Evolutionary conservation across 106 monocot genomes (phyloP).

Genomic region (Posidonia australis): DNA sequence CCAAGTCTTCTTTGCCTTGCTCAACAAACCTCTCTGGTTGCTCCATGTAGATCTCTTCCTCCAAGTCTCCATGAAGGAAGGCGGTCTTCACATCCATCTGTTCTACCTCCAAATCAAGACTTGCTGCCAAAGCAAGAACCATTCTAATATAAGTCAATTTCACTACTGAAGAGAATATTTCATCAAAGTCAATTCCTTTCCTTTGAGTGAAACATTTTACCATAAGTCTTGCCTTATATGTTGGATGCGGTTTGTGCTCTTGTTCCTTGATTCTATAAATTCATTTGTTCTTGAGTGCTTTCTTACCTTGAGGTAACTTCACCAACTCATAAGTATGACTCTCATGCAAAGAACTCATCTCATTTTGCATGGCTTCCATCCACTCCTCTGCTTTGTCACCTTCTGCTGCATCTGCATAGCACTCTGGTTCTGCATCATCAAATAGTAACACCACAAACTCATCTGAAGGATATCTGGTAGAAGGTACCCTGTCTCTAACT

Average conservation of each 20-base stretch:
- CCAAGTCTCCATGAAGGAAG: conserved; percentile 4
- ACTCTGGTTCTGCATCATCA: too few relatives aligned
- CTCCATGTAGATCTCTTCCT: conserved; percentile 13
- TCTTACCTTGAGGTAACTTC: neutral
- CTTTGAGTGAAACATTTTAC: neutral
- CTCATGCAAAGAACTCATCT: conserved; percentile 3
- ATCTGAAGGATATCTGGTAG: too few relatives aligned
- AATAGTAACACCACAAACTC: too few relatives aligned
- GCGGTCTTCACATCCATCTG: conserved; percentile 9
- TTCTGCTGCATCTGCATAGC: too few relatives aligned
- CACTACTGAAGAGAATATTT: conserved; percentile 7
- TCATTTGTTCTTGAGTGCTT: neutral
- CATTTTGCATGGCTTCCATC: conserved; percentile 1
- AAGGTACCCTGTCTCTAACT: too few relatives aligned
- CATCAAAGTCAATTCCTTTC: conserved; percentile 5
- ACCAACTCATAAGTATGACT: conserved; percentile 4
- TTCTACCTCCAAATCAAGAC: neutral
- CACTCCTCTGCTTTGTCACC: neutral
- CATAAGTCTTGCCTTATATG: neutral
- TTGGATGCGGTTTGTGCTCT: neutral
- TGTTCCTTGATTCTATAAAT: neutral
- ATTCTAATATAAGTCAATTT: conserved; percentile 1
- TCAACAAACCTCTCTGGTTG: neutral
- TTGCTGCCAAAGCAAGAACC: neutral
- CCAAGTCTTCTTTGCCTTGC: conserved; percentile 4